A percentile compares a stretch with the other conserved stretches of the same genome.
Evolutionary conservation across 2,329 filamentous ascomycete species (phyloP).

Genomic region (Monosporascus sp.): DNA sequence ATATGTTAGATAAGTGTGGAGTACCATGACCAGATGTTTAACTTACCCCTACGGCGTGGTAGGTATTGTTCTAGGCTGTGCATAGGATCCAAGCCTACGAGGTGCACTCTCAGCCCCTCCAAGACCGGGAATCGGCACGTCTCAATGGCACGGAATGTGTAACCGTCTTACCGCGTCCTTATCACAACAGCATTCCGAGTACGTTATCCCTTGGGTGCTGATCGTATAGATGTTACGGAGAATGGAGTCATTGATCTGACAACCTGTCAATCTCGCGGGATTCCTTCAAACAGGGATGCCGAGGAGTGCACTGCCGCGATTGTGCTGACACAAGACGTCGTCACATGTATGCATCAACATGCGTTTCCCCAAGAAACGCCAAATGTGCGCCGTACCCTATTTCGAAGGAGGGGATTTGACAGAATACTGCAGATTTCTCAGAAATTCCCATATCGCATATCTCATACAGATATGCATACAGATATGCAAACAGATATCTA

Average conservation of each 20-base stretch:
- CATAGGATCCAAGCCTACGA: no score
- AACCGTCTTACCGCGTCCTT: not conserved
- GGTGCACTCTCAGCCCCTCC: no score
- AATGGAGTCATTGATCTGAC: not conserved
- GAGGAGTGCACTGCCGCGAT: not conserved
- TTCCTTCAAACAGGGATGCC: not conserved
- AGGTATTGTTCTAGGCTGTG: no score
- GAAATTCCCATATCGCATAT: no score
- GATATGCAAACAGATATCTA: no score
- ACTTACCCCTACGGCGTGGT: no score
- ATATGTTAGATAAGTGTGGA: no score
- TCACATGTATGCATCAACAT: not conserved
- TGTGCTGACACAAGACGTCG: not conserved
- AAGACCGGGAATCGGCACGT: not conserved
- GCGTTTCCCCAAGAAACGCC: no score
- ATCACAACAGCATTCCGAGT: no score
- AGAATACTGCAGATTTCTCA: no score
- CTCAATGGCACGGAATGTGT: not conserved
- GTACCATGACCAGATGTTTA: no score
- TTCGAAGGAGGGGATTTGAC: not conserved
- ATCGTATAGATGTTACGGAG: not conserved
- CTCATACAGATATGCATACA: no score
- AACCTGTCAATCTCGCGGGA: not conserved
- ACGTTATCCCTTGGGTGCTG: not conserved
- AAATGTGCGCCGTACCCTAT: not conserved